These are phyloP conservation scores for Phytophthora pisi DNA, from an alignment of 352 stramenopile genomes.

Conservation along the genomic window DNA sequence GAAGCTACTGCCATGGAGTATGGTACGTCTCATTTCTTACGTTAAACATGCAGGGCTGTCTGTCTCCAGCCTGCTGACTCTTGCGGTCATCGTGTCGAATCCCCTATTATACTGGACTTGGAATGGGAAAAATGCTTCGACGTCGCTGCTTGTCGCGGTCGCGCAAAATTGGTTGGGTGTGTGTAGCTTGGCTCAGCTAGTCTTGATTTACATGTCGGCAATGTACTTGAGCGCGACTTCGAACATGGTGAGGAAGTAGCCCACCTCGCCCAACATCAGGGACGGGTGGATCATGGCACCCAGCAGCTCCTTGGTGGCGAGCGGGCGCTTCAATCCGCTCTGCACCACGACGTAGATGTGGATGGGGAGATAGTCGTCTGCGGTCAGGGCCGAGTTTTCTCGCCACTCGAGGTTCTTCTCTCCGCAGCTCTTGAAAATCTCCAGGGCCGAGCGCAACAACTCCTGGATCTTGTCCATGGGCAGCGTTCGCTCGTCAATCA, in stretches of 20 bases:
- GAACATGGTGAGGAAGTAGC: constrained; percentile 91
- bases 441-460: constrained; percentile 69
- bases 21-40: constrained; percentile 20
- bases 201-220: constrained; percentile 73
- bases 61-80: constrained; percentile 10
- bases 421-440: constrained; percentile 83
- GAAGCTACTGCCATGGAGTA: constrained; percentile 3
- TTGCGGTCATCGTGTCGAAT: constrained; percentile 24
- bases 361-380: constrained; percentile 87
- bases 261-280: constrained; percentile 82
- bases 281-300: constrained; percentile 86
- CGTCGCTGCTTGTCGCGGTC: constrained; percentile 19
- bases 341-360: constrained; percentile 89
- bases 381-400: constrained; percentile 75
- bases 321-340: constrained; percentile 72
- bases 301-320: constrained; percentile 77
- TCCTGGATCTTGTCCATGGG: constrained; percentile 84
- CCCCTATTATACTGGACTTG: constrained; percentile 47
- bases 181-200: constrained; percentile 18
- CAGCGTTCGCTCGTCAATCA: constrained; percentile 81
- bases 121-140: constrained; percentile 25
- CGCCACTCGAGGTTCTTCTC: constrained; percentile 82
- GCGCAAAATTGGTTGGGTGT: constrained; percentile 26
- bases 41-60: constrained; percentile 30
- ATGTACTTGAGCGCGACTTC: constrained; percentile 89